Conservation (phyloP, 768 basidiomycete species). For the Zangia roseola region DNA sequence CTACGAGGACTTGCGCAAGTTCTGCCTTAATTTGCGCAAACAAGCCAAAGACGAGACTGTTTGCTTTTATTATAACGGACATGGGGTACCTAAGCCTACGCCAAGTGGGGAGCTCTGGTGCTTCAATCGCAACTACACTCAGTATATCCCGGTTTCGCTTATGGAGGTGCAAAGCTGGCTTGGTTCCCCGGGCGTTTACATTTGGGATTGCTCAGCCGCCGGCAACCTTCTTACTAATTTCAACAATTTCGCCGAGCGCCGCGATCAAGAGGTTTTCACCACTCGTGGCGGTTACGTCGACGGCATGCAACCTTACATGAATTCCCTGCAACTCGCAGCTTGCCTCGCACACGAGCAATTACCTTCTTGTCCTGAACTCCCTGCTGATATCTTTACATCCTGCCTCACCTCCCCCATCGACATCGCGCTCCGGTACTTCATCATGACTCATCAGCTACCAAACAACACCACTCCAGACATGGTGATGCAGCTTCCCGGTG, state of each 20-base stretch:
- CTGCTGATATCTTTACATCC: conserved; percentile 96
- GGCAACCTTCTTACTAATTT: conserved; percentile 92
- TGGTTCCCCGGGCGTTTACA: conserved; percentile 92
- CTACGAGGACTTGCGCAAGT: conserved; percentile 87
- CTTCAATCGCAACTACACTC: conserved; percentile 95
- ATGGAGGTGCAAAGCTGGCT: conserved; percentile 93
- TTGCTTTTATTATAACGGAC: conserved; percentile 97
- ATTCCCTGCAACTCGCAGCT: conserved; percentile 92
- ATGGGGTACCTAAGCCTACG: conserved; percentile 96
- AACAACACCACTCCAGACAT: conserved; percentile 81
- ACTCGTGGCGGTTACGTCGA: conserved; percentile 59
- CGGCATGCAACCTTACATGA: conserved; percentile 67
- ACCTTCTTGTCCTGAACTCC: conserved; percentile 94
- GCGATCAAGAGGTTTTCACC: conserved; percentile 64
- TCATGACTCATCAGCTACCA: conserved; percentile 86
- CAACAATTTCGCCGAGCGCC: conserved; percentile 71
- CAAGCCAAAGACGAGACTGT: conserved; percentile 92
- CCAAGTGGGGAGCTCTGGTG: conserved; percentile 97
- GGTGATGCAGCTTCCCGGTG: conserved; percentile 94
- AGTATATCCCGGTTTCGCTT: conserved; percentile 96
- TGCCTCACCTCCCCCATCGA: conserved; percentile 98
- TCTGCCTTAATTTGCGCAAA: conserved; percentile 79
- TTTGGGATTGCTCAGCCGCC: conserved; percentile 99
- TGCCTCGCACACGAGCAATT: conserved; percentile 89
- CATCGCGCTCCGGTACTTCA: conserved; percentile 90